Conservation (phyloP, 1,284 basidiomycete species). For the Somion occarium region DNA sequence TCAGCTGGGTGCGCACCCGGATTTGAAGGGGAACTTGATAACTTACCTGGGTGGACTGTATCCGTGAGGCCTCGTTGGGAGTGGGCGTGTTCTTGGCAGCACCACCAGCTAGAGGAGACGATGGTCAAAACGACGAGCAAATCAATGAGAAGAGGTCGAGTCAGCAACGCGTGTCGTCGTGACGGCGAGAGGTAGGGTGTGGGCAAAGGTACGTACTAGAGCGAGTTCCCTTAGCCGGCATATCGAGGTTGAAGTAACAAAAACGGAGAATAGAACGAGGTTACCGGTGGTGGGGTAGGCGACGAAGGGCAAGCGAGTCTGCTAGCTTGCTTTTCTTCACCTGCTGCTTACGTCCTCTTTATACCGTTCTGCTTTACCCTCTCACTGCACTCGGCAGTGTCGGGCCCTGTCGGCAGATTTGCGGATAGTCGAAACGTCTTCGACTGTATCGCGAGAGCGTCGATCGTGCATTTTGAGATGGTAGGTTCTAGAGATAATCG, state of each 20-base stretch:
- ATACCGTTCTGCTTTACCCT: neutral
- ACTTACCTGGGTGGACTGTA: constrained; percentile 29
- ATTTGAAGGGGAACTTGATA: neutral
- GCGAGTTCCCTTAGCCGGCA: constrained; percentile 5
- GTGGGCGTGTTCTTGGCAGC: constrained; percentile 19
- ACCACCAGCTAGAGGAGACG: constrained; percentile 14
- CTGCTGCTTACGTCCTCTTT: neutral
- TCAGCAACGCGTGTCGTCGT: too few species aligned
- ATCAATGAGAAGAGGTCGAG: neutral
- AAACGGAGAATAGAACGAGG: neutral
- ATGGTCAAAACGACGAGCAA: neutral
- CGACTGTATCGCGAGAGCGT: too few species aligned
- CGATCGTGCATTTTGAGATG: too few species aligned
- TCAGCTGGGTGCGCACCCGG: too few species aligned
- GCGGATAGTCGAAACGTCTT: too few species aligned
- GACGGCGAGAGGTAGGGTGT: too few species aligned
- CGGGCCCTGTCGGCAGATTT: too few species aligned
- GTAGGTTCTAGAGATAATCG: too few species aligned
- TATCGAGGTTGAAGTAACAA: neutral
- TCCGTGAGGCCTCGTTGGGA: constrained; percentile 24
- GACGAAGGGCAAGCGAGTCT: neutral
- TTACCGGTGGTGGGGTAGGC: neutral
- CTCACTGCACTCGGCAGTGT: too few species aligned
- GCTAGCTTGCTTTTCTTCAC: neutral
- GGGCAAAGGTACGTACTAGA: constrained; percentile 3